Evolutionary conservation across 2,329 filamentous ascomycete genomes (phyloP), one percentile per base, ranked within the genome.

Genomic region (Hyphodiscus sp.): DNA sequence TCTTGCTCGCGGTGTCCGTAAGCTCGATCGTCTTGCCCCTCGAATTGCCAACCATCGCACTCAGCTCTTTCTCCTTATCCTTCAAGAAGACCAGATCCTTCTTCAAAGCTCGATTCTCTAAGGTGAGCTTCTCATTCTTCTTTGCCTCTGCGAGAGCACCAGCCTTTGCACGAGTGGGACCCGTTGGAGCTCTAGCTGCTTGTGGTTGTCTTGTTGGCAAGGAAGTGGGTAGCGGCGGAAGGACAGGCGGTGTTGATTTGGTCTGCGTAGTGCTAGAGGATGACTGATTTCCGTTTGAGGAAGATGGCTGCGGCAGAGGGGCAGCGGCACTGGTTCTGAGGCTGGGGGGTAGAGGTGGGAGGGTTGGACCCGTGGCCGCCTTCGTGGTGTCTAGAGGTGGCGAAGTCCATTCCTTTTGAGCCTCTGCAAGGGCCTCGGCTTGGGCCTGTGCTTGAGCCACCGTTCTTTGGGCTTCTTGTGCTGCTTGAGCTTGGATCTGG

Each of bases 401-500:
- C 7, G 29, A 13, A 8, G 29, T 38, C 33, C 33, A 38, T 15
- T 38, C 33, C 11, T 38, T 38, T n/a, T 38, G 33, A 38, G 33
- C 33, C 29, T 33, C 7, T 33, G 29, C 29, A 7, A 33, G 29
- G 7, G 29, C 29, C 13, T 33, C 7, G 13, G 69, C 9, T 33
- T 33, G 29, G 13, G 29, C 29, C 33, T 38, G 33, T n/a, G 33
- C 43, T 45, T 45, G 43, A 45, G 43, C n/a, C 43, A 16, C 43
- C 6, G 19, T 4, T 11, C 3, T 26, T 8, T 26, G 23, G 23
- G 23, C 23, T 26, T 26, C 23, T 26, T 45, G 43, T 4, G 43
- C 20, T 11, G 38, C 41, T 29, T 59, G 53, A 2, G 58, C 60
- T 49, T 65, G 59, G 8, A 56, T 57, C 33, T 63, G 58, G 10